Base-by-base conservation (phyloP, 306 rosid genomes). In the Begonia fuchsioides region DNA sequence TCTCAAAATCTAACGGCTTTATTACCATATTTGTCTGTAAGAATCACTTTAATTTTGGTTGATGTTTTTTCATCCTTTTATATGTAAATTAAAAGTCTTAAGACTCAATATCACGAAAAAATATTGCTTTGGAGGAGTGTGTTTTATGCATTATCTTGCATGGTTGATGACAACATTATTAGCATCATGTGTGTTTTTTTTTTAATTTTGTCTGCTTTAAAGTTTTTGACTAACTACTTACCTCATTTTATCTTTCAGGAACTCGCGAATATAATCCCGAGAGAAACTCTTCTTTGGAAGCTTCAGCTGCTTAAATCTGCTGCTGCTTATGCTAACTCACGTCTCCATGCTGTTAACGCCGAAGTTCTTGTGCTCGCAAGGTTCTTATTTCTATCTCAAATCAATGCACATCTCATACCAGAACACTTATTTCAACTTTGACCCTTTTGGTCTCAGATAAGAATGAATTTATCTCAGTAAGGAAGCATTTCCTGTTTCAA, bases 301-400 rank as follows among this genome's bases (percentile, higher is more conserved):
- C 71, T 85, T 69, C 77, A 85, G 80, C 84, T 90, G 75, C 79
- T 85, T 50, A 77, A 77, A 61, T 79, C 92, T 62, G 94, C 87
- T 55, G 82, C 98, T 65, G 79, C 87, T 17, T 85, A 85, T 66
- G 71, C 95, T 44, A 90, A 82, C 67, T 90, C 98, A 3, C 94
- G 87, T 60, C 94, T 85, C 44, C 94, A 85, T 75, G 95, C 98
- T 51, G 83, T 90, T 53, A 77, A 72, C 73, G 95, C 94, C 10
- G 94, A 90, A 81, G 95, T 90, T 5, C 94, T 90, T 40, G 81
- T 90, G 60, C 77, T 90, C 48, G 84, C 98, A 49, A 90, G 98
- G 98, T 90, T 58, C 12, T 53, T 50, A 56, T 52, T 48, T 69
- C 48, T 60, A 52, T 26, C 4, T 26, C 35, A 26, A 26, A 26